phyloP scores from a whole-genome alignment of 169 alveolate species.

The Plasmodium cynomolgi region DNA sequence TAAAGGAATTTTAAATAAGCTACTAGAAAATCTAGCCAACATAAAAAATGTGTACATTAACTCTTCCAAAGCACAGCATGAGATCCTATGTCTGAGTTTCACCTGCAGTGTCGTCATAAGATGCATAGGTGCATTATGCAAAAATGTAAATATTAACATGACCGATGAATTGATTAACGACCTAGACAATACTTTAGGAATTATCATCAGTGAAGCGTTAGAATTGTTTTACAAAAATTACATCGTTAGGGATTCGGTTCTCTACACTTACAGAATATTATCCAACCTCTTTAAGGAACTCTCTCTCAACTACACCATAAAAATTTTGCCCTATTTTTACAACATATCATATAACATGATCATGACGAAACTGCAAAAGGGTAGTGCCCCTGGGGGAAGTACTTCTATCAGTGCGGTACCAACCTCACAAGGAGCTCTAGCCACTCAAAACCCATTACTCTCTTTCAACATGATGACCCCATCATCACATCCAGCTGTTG shows the following conservation, averaged over 20 bases:
- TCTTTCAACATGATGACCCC: constrained; percentile 41
- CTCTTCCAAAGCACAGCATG: constrained; percentile 58
- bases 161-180: constrained; percentile 39
- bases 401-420: not conserved
- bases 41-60: constrained; percentile 52
- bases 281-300: constrained; percentile 59
- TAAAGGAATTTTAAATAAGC: constrained; percentile 46
- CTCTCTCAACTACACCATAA: constrained; percentile 62
- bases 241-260: constrained; percentile 56
- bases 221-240: constrained; percentile 64
- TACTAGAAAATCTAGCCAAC: constrained; percentile 54
- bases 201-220: constrained; percentile 63
- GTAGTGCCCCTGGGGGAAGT: not conserved
- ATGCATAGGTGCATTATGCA: constrained; percentile 71
- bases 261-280: constrained; percentile 58
- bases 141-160: constrained; percentile 65
- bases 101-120: constrained; percentile 63
- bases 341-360: constrained; percentile 64
- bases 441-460: not conserved
- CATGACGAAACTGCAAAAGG: constrained; percentile 32
- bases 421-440: not conserved
- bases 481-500: constrained; percentile 9
- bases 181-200: constrained; percentile 62
- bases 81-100: constrained; percentile 34
- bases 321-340: constrained; percentile 61